Evolutionary conservation across 2,329 filamentous ascomycete species (phyloP).

Genomic region (Penicillium olsonii): DNA sequence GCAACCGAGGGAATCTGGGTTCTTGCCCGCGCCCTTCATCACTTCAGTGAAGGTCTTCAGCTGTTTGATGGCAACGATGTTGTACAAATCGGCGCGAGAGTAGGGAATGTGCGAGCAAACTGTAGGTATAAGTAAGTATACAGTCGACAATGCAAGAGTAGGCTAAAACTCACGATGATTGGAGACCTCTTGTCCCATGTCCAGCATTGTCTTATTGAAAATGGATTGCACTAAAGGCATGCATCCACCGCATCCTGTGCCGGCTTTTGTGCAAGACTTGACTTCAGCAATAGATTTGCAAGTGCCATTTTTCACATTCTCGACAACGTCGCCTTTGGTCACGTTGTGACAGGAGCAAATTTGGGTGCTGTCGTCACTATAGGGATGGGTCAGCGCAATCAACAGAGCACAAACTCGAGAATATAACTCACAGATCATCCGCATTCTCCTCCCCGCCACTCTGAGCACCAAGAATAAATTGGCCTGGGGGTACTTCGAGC

Average conservation of each 20-base stretch:
- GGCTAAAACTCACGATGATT: conserved; percentile 61
- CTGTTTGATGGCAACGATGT: conserved; percentile 81
- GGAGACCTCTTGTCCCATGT: conserved; percentile 82
- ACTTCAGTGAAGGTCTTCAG: conserved; percentile 71
- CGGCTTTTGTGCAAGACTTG: conserved; percentile 88
- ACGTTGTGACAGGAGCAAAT: conserved; percentile 95
- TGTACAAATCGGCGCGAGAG: conserved; percentile 84
- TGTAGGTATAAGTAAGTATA: conserved; percentile 20
- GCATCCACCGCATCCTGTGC: conserved; percentile 87
- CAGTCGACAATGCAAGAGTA: neutral
- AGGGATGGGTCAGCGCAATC: conserved; percentile 15
- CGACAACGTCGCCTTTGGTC: conserved; percentile 76
- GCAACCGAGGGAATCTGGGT: conserved; percentile 73
- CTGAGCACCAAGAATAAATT: conserved; percentile 78
- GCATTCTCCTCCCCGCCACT: conserved; percentile 72
- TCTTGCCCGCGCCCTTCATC: conserved; percentile 75
- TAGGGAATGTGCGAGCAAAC: conserved; percentile 82
- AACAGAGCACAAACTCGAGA: neutral
- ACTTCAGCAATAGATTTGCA: conserved; percentile 81
- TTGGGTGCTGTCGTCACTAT: conserved; percentile 74
- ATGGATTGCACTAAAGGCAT: conserved; percentile 86
- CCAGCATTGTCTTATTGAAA: conserved; percentile 84
- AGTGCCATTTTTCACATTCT: conserved; percentile 70
- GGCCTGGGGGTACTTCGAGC: conserved; percentile 74
- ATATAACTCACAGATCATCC: conserved; percentile 64